Conservation (phyloP, 805 yeast genomes). For the Cyberlindnera xylosilytica region DNA sequence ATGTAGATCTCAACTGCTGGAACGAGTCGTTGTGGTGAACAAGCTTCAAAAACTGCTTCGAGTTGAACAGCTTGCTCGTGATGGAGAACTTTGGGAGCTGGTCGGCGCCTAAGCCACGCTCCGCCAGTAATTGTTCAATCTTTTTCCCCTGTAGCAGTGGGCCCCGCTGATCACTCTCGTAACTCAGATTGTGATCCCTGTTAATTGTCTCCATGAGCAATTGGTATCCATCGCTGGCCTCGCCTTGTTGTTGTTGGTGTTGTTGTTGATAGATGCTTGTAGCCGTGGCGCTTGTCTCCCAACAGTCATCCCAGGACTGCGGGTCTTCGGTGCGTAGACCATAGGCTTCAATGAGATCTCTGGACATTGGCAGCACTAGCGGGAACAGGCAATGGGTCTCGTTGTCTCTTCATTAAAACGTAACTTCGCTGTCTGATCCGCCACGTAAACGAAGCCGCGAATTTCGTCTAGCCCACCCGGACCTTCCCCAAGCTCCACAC, state of each 20-base stretch:
- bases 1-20: slow-evolving; percentile 44
- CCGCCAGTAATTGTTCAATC: slow-evolving; percentile 39
- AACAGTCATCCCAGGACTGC: slow-evolving; percentile 31
- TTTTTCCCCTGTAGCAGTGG: slow-evolving; percentile 55
- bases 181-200: slow-evolving; percentile 23
- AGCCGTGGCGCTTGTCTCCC: slow-evolving; percentile 23
- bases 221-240: slow-evolving; percentile 14
- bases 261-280: slow-evolving; percentile 28
- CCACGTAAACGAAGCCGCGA: too few relatives aligned
- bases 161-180: slow-evolving; percentile 45
- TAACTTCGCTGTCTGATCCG: too few relatives aligned
- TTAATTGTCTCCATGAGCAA: slow-evolving; percentile 21
- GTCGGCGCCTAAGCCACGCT: slow-evolving; percentile 36
- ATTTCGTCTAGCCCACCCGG: too few relatives aligned
- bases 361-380: too few relatives aligned
- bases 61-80: slow-evolving; percentile 56
- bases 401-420: too few relatives aligned
- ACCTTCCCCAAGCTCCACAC: too few relatives aligned
- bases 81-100: slow-evolving; percentile 46
- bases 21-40: slow-evolving; percentile 55
- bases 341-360: slow-evolving; percentile 41
- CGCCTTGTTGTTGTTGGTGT: too few relatives aligned
- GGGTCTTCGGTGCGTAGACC: slow-evolving; percentile 44
- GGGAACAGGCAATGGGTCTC: too few relatives aligned
- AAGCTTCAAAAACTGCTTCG: slow-evolving; percentile 50